Percentiles rank a stretch among this genome's conserved stretches.
phyloP scores from a whole-genome alignment of 257 asterid genomes.

The Oldenlandia corymbosa region DNA sequence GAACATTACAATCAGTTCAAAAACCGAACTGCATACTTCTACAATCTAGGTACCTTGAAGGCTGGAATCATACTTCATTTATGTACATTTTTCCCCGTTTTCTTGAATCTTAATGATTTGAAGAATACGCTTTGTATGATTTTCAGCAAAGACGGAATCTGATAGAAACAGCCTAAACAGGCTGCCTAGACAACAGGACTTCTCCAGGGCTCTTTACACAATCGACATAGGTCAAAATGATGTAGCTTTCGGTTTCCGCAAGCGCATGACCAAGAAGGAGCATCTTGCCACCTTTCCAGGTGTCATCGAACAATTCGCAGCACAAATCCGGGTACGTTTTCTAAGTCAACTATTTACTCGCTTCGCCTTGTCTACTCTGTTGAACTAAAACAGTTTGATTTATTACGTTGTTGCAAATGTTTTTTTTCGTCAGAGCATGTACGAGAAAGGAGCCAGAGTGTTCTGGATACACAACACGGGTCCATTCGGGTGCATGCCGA shows the following conservation, averaged over 20 bases:
- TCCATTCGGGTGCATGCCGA: constrained; percentile 66
- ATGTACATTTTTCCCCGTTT: neutral
- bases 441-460: constrained; percentile 50
- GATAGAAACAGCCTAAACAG: constrained; percentile 32
- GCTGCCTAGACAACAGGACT: constrained; percentile 43
- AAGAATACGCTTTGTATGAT: neutral
- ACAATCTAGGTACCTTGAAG: constrained; percentile 26
- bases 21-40: constrained; percentile 33
- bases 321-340: constrained; percentile 46
- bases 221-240: constrained; percentile 76
- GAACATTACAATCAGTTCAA: constrained; percentile 54
- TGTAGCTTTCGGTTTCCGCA: constrained; percentile 32
- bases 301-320: constrained; percentile 28
- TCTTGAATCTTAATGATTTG: neutral
- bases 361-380: too few species aligned
- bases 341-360: too few species aligned
- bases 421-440: constrained; percentile 50
- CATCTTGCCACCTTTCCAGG: constrained; percentile 32
- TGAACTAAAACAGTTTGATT: too few species aligned
- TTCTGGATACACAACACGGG: constrained; percentile 80
- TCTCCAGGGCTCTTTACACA: constrained; percentile 48
- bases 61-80: neutral
- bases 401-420: too few species aligned
- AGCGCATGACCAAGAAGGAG: constrained; percentile 17
- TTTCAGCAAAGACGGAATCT: constrained; percentile 23